Conservation (phyloP, 1,284 basidiomycete species). For the Melampsora americana region DNA sequence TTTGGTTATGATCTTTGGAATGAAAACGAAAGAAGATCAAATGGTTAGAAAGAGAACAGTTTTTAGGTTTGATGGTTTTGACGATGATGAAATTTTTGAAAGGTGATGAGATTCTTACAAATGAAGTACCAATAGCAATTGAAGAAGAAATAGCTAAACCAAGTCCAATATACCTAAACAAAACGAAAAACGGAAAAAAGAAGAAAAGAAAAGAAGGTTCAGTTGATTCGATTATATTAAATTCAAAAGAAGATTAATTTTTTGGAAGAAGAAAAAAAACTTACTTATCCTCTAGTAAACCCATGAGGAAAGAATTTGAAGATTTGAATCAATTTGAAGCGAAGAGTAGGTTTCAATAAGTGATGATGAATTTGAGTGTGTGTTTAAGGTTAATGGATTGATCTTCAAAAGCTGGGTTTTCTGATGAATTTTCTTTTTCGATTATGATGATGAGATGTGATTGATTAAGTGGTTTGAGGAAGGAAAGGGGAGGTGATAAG, state of each 20-base stretch:
- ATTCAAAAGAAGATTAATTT: not conserved
- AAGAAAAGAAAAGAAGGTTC: not conserved
- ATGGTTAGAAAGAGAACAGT: not conserved
- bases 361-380: too few species aligned
- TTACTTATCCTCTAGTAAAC: constrained; percentile 1
- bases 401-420: too few species aligned
- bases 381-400: too few species aligned
- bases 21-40: constrained; percentile 46
- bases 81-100: constrained; percentile 9
- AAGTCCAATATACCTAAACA: constrained; percentile 76
- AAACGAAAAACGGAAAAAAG: not conserved
- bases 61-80: too few species aligned
- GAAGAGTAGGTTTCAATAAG: not conserved
- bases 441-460: too few species aligned
- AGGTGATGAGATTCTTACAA: constrained; percentile 2
- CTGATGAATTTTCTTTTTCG: too few species aligned
- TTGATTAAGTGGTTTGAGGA: too few species aligned
- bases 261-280: too few species aligned
- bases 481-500: too few species aligned
- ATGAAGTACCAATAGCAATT: constrained; percentile 67
- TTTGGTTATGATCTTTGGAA: constrained; percentile 93
- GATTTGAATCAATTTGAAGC: not conserved
- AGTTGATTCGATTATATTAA: not conserved
- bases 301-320: not conserved
- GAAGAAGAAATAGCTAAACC: constrained; percentile 76